These are phyloP conservation scores for Trichosporon inkin DNA, from an alignment of 1,284 basidiomycete genomes.

Conservation along the genomic window DNA sequence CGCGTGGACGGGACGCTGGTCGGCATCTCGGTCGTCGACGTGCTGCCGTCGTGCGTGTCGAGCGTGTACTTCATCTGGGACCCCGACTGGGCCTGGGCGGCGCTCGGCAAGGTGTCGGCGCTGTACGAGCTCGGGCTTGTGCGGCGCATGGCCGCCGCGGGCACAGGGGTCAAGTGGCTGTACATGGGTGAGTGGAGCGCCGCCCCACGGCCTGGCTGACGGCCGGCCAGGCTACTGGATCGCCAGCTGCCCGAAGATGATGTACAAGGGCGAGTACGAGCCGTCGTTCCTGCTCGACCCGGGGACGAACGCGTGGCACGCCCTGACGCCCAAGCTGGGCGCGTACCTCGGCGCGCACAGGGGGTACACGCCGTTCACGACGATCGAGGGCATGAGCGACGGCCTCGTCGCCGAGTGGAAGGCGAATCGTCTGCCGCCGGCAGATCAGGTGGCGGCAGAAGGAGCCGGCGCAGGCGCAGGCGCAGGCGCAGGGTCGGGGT, in stretches of 20 bases:
- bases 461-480: neutral
- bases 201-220: neutral
- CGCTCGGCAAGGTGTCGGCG: conserved; percentile 83
- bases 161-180: conserved; percentile 61
- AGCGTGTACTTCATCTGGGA: conserved; percentile 97
- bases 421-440: conserved; percentile 1
- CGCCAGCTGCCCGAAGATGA: conserved; percentile 89
- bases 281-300: conserved; percentile 89
- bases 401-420: conserved; percentile 8
- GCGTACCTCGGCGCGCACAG: conserved; percentile 59
- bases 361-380: conserved; percentile 44
- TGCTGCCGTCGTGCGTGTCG: conserved; percentile 83
- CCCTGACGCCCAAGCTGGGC: conserved; percentile 62
- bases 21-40: conserved; percentile 84
- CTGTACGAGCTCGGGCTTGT: conserved; percentile 71
- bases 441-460: neutral
- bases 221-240: conserved; percentile 78
- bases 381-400: conserved; percentile 18
- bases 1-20: conserved; percentile 74
- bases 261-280: conserved; percentile 87
- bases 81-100: conserved; percentile 62
- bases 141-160: conserved; percentile 68
- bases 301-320: conserved; percentile 71
- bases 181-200: conserved; percentile 70
- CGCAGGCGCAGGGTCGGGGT: too few relatives aligned